Evolutionary conservation across 352 stramenopile genomes (phyloP).

Genomic region (Pythium aristosporum): DNA sequence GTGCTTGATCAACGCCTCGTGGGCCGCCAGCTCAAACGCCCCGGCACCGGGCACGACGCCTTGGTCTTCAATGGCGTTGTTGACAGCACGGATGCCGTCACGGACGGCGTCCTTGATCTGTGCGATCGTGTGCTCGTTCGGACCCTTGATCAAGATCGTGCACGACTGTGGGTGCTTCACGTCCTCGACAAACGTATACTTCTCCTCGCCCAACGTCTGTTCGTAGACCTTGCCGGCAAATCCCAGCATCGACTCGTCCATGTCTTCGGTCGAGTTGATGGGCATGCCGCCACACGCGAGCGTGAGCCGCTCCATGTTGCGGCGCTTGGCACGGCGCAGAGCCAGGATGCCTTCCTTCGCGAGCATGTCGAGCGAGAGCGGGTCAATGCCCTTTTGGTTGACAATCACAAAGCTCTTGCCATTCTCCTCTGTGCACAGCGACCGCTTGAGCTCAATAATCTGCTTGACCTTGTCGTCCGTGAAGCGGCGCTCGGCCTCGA

Average conservation of each 20-base stretch:
- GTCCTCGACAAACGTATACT: conserved; percentile 99
- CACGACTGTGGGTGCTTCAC: conserved; percentile 96
- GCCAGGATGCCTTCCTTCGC: conserved; percentile 99
- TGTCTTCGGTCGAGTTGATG: conserved; percentile 98
- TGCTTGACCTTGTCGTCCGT: conserved; percentile 96
- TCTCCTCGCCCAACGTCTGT: conserved; percentile 98
- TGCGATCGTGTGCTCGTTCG: conserved; percentile 97
- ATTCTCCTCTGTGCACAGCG: conserved; percentile 95
- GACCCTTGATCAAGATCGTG: conserved; percentile 98
- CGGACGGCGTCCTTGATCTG: conserved; percentile 99
- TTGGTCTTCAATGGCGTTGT: conserved; percentile 98
- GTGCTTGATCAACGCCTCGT: conserved; percentile 88
- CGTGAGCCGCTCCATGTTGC: conserved; percentile 99
- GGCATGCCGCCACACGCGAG: conserved; percentile 97
- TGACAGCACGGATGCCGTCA: conserved; percentile 97
- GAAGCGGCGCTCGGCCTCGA: conserved; percentile 94
- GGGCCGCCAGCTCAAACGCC: conserved; percentile 95
- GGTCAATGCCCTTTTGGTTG: conserved; percentile 99
- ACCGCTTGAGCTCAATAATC: conserved; percentile 99
- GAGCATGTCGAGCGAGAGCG: conserved; percentile 98
- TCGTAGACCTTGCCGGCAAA: conserved; percentile 97
- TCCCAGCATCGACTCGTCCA: conserved; percentile 95
- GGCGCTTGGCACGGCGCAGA: conserved; percentile 96
- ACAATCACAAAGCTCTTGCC: conserved; percentile 98
- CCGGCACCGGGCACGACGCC: conserved; percentile 95